Evolutionary conservation across 768 basidiomycete genomes (phyloP), one percentile per base, ranked within the genome.

Genomic region (Lepiota brunneoincarnata): DNA sequence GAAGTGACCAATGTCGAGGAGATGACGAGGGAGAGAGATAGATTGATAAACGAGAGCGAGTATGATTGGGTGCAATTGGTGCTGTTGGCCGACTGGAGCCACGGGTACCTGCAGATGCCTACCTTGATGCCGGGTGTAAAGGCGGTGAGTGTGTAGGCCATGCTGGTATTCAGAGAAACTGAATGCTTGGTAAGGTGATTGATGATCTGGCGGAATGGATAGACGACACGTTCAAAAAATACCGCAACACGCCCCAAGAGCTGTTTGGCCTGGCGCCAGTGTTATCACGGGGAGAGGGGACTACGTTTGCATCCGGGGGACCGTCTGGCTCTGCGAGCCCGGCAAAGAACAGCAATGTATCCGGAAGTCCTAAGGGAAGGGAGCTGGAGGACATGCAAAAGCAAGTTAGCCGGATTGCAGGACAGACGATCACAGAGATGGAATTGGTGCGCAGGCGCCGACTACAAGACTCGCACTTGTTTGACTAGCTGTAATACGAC

Each of bases 31-130:
- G 89, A 91, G 65, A 74, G 81, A 50, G 81, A 85, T 43, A 74
- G 75, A 55, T 75, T 91, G 41, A 74, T 73, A 2, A 65, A 75
- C 20, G 89, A 97, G 71, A 83, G 77, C 47, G 97, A 98, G 56
- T 86, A 91, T 58, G 94, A 97, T 67, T 95, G 94, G 94, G 93
- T 97, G 18, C 88, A 90, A 67, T 86, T 93, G 77, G 85, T 91
- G 59, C 80, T 98, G 53, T 92, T 96, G 69, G 89, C 91, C 26
- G 95, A 95, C 44, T 98, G 95, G 97, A 93, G 91, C 62, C 94
- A 97, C 69, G 96, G 93, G 35, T 98, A 93, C 73, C 78, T 96
- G 62, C 96, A 97, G 74, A 99, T 99, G 96, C 80, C 88, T 36
- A 73, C 82, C 20, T 69, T 98, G 61, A 90, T 99, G 83, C 74